These are phyloP conservation scores for Ophiostoma himal-ulmi DNA, from an alignment of 2,329 filamentous ascomycete species.

Conservation along the genomic window DNA sequence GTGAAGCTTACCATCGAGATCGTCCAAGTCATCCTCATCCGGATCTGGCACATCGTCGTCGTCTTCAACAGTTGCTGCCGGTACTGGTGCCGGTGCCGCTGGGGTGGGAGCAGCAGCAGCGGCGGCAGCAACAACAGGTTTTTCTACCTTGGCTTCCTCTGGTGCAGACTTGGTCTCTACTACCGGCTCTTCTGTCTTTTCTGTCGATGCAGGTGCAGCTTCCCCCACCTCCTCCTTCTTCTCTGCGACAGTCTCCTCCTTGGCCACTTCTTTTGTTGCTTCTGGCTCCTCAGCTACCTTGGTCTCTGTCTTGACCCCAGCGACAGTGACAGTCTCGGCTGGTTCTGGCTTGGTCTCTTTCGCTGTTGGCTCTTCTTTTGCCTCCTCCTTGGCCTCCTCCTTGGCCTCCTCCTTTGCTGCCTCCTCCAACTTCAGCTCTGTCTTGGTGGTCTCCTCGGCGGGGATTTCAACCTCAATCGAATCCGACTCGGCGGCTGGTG, in stretches of 20 bases:
- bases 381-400: background rate
- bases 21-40: conserved; percentile 86
- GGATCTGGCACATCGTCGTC: conserved; percentile 69
- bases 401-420: background rate
- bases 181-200: background rate
- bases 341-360: background rate
- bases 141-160: background rate
- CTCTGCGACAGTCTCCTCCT: background rate
- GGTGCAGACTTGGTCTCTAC: background rate
- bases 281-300: background rate
- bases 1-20: conserved; percentile 68
- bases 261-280: background rate
- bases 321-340: background rate
- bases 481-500: background rate
- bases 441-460: background rate
- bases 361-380: background rate
- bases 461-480: background rate
- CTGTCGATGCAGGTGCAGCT: background rate
- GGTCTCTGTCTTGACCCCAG: background rate
- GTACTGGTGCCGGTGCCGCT: conserved; percentile 6
- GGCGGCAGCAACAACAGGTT: background rate
- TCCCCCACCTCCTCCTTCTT: background rate
- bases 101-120: background rate
- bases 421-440: background rate
- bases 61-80: conserved; percentile 27